Percentiles rank a stretch among this genome's conserved stretches.
Evolutionary conservation across 2,329 filamentous ascomycete species (phyloP).

Genomic region (Erysiphe pulchra): DNA sequence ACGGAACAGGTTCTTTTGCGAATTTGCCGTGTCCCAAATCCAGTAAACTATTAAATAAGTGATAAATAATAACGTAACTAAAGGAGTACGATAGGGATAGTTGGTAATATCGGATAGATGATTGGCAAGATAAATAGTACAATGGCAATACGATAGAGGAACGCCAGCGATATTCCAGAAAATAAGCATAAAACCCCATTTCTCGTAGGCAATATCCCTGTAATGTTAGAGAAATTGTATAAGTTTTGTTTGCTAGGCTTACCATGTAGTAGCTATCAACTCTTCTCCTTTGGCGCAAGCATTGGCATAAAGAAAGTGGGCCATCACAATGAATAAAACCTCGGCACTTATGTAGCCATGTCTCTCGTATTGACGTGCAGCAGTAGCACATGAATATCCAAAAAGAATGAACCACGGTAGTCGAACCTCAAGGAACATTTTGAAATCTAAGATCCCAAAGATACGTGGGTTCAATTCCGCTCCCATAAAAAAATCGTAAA

Average conservation of each 20-base stretch:
- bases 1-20: conserved; percentile 74
- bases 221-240: background rate
- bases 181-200: conserved; percentile 93
- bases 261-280: conserved; percentile 62
- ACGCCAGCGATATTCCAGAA: conserved; percentile 94
- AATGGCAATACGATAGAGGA: conserved; percentile 79
- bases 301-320: conserved; percentile 78
- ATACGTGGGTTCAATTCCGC: conserved; percentile 69
- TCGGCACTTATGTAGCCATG: conserved; percentile 77
- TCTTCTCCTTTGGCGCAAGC: conserved; percentile 84
- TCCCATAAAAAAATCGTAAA: conserved; percentile 85
- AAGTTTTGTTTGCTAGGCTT: background rate
- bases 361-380: conserved; percentile 57
- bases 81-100: conserved; percentile 51
- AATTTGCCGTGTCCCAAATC: conserved; percentile 80
- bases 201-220: conserved; percentile 93
- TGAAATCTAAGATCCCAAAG: conserved; percentile 66
- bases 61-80: conserved; percentile 35
- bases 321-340: conserved; percentile 61
- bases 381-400: conserved; percentile 48
- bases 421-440: conserved; percentile 89
- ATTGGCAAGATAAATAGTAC: conserved; percentile 69
- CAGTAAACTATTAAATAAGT: conserved; percentile 70
- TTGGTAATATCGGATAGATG: conserved; percentile 38
- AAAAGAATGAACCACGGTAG: conserved; percentile 83